Conservation (phyloP, 345 rosid genomes). For the Linum trigynum region DNA sequence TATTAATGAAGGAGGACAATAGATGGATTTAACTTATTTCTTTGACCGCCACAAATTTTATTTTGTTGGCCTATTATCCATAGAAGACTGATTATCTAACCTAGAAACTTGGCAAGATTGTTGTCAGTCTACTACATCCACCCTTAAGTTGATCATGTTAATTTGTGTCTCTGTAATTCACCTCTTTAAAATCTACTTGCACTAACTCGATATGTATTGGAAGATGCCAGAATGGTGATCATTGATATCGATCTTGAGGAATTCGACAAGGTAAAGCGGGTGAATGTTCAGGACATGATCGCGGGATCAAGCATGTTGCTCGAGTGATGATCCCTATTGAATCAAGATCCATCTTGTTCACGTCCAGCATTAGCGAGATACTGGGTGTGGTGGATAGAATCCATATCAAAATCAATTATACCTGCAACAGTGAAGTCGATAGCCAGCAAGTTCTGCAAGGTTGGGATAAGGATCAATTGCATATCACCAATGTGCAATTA, state of each 20-base stretch:
- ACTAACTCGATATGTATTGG: no score
- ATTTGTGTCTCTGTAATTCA: no score
- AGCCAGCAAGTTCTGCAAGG: constrained; percentile 53
- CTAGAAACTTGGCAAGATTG: no score
- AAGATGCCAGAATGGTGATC: no score
- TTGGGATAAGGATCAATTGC: constrained; percentile 62
- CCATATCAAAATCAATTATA: constrained; percentile 53
- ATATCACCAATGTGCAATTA: constrained; percentile 49
- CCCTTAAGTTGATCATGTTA: no score
- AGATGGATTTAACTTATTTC: no score
- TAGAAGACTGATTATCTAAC: no score
- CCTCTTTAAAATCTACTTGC: no score
- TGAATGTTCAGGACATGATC: constrained; percentile 51
- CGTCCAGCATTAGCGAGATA: constrained; percentile 55
- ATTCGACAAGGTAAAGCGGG: constrained; percentile 54
- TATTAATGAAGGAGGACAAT: no score
- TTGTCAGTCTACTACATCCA: no score
- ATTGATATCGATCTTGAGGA: constrained; percentile 47
- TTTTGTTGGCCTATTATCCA: no score
- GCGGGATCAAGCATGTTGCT: constrained; percentile 73
- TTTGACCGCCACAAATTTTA: no score
- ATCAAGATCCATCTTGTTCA: constrained; percentile 61
- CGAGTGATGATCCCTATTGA: constrained; percentile 62
- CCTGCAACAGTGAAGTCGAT: constrained; percentile 54
- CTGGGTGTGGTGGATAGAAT: constrained; percentile 68